Evolutionary conservation across 208 protist genomes (phyloP), one percentile per base, ranked within the genome.

Genomic region (Trypanosoma grayi): DNA sequence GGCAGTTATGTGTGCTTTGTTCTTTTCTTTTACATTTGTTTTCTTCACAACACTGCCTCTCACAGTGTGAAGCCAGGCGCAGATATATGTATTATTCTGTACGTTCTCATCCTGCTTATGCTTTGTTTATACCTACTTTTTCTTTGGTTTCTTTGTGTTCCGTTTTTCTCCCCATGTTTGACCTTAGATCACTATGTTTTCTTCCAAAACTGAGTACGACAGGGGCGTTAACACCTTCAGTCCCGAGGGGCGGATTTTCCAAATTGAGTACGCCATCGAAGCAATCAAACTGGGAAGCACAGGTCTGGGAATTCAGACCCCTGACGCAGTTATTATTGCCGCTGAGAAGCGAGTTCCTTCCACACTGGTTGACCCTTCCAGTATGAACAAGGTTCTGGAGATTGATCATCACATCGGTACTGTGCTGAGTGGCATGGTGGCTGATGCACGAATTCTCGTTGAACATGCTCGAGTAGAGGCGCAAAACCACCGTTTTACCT

Each of bases 181-280:
- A 8, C 39, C 36, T 40, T 33, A 43, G 36, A 55, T 55, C 50
- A 14, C 40, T 48, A 95, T 95, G 90, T 97, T 97, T 70, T 73
- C 85, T 40, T 93, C 91, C 30, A 98, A 98, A 79, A 96, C 78
- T 46, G 97, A 99, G 77, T 99, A 99, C 60, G 98, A 99, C 72
- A 82, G 97, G 30, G 98, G 98, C 59, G 97, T 99, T 5, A 99
- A 99, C 81, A 99, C 98, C 39, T 99, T 99, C 79, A 99, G 95
- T 30, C 98, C 99, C 14, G 98, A 99, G 72, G 99, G 99, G 25
- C 90, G 98, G 37, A 91, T 99, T 31, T 99, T 99, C 83, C 99
- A 95, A 75, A 94, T 97, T 60, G 87, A 97, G 71, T 97, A 97
- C 46, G 92, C 93, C 39, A 90, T 95, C 37, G 83, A 95, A 62